A percentile compares a stretch with the other conserved stretches of the same genome.
Evolutionary conservation across 306 rosid genomes (phyloP).

Genomic region (Prunus kanzakura): DNA sequence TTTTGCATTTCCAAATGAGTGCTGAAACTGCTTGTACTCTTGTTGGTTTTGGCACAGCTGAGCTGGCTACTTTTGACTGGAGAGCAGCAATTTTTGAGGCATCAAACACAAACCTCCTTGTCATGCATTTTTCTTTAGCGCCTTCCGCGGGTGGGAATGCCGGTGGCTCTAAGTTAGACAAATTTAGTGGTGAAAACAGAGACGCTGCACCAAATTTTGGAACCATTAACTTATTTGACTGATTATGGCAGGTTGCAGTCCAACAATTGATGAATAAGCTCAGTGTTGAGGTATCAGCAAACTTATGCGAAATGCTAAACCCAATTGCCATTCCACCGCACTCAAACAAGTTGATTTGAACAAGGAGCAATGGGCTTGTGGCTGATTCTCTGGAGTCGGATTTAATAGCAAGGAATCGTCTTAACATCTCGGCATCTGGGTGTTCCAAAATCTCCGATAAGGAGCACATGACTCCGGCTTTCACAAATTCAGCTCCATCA

Average conservation of each 20-base stretch:
- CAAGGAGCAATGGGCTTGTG: constrained; percentile 18
- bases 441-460: constrained; percentile 18
- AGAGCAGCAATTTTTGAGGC: too few relatives aligned
- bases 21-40: constrained; percentile 40
- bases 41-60: constrained; percentile 17
- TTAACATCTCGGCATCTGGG: constrained; percentile 9
- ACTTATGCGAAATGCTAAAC: too few relatives aligned
- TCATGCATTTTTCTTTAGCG: constrained; percentile 14
- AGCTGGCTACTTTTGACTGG: too few relatives aligned
- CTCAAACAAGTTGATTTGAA: constrained; percentile 26
- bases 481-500: constrained; percentile 32
- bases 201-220: neutral
- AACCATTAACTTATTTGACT: neutral
- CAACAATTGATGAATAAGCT: too few relatives aligned
- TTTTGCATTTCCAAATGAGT: constrained; percentile 38
- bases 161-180: neutral
- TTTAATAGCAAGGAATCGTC: constrained; percentile 26
- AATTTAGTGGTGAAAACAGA: neutral
- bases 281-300: too few relatives aligned
- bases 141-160: neutral
- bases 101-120: neutral
- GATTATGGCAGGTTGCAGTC: neutral
- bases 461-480: constrained; percentile 24
- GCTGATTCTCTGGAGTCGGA: neutral
- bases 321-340: neutral